Evolutionary conservation across 2,329 filamentous ascomycete species (phyloP).

Genomic region (Trichoderma sp.): DNA sequence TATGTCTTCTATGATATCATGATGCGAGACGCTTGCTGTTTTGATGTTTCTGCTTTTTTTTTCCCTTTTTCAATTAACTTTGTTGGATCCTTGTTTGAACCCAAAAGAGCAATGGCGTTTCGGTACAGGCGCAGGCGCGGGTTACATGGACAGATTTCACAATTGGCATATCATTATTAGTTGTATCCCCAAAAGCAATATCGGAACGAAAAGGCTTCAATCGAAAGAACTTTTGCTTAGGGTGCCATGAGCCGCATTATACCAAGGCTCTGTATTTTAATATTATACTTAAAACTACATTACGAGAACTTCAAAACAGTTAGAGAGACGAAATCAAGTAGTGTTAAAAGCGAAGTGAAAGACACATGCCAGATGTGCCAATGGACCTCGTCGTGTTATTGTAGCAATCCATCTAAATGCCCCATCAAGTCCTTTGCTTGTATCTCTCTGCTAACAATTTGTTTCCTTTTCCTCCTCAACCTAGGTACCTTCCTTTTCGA

Average conservation of each 20-base stretch:
- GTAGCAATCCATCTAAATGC: background rate
- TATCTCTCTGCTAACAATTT: background rate
- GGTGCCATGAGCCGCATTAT: background rate
- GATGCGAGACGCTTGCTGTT: background rate
- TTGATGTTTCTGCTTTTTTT: background rate
- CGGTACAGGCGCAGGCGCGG: background rate
- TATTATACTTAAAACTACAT: background rate
- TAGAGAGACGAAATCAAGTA: background rate
- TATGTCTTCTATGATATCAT: background rate
- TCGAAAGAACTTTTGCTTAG: background rate
- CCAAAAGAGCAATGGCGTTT: conserved; percentile 12
- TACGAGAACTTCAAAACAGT: background rate
- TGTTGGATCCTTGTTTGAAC: background rate
- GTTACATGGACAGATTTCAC: too few species aligned
- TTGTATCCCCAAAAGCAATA: background rate
- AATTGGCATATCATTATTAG: background rate
- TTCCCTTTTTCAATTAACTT: background rate
- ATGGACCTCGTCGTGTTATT: background rate
- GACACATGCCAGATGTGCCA: conserved; percentile 12
- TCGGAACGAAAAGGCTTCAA: background rate
- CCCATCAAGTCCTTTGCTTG: background rate
- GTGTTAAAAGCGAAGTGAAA: background rate
- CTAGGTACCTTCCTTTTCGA: background rate
- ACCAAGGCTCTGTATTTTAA: background rate
- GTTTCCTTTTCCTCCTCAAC: background rate